These are phyloP conservation scores for Podaxis rugospora DNA, from an alignment of 768 basidiomycete species.

Conservation along the genomic window DNA sequence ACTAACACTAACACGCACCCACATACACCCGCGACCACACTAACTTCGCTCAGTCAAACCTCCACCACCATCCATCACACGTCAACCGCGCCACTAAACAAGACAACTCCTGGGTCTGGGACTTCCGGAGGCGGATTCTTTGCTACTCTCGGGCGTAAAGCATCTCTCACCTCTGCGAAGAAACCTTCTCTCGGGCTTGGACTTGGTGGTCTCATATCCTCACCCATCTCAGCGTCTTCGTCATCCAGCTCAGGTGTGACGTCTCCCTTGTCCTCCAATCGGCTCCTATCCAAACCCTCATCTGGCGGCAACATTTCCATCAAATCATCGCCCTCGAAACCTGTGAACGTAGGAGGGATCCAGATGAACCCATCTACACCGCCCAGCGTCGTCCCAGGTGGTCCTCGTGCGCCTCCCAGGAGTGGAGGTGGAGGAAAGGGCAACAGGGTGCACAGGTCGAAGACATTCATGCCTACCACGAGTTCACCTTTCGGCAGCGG, in stretches of 20 bases:
- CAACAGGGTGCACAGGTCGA: conserved; percentile 56
- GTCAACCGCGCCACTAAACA: background rate
- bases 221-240: conserved; percentile 17
- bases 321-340: background rate
- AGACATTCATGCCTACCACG: conserved; percentile 50
- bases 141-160: conserved; percentile 67
- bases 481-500: conserved; percentile 22
- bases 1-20: conserved; percentile 27
- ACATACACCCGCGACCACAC: conserved; percentile 1
- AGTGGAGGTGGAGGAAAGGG: conserved; percentile 28
- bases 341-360: background rate
- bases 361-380: conserved; percentile 1
- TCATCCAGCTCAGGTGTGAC: background rate
- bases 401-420: conserved; percentile 71
- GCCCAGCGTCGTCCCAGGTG: conserved; percentile 14
- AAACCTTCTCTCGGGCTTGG: conserved; percentile 6
- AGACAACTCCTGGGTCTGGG: background rate
- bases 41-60: background rate
- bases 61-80: conserved; percentile 1
- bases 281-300: conserved; percentile 9
- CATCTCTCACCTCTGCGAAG: conserved; percentile 38
- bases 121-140: conserved; percentile 51
- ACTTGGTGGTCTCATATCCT: conserved; percentile 13
- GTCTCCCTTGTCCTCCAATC: conserved; percentile 2
- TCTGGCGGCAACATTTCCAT: background rate